Conservation (phyloP, 768 basidiomycete genomes). For the Lactifluus subvellereus region DNA sequence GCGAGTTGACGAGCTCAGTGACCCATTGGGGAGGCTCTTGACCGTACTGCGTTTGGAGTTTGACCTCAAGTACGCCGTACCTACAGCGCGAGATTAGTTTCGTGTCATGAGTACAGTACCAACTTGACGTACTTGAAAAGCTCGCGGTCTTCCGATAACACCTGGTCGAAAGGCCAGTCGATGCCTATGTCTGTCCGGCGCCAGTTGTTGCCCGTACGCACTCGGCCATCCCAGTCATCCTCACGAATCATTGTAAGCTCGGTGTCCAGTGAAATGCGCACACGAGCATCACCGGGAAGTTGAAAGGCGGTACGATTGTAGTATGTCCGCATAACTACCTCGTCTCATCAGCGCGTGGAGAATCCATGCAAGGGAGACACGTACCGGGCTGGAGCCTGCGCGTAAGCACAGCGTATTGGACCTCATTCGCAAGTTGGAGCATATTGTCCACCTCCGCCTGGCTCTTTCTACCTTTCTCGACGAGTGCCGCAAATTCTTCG, state of each 20-base stretch:
- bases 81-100: conserved; percentile 30
- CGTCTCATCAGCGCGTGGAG: not conserved
- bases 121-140: conserved; percentile 65
- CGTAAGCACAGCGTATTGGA: conserved; percentile 85
- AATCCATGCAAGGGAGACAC: conserved; percentile 27
- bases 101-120: not conserved
- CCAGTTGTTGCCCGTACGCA: conserved; percentile 87
- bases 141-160: conserved; percentile 76
- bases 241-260: conserved; percentile 92
- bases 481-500: conserved; percentile 81
- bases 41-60: conserved; percentile 92
- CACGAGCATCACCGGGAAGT: conserved; percentile 95
- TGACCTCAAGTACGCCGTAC: conserved; percentile 95
- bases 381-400: conserved; percentile 77
- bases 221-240: conserved; percentile 88
- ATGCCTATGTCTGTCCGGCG: conserved; percentile 90
- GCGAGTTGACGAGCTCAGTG: conserved; percentile 88
- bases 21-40: conserved; percentile 97
- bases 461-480: conserved; percentile 86
- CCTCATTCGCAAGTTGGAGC: conserved; percentile 96
- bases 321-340: conserved; percentile 87
- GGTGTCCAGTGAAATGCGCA: conserved; percentile 97
- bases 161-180: conserved; percentile 80
- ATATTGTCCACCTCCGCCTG: conserved; percentile 87
- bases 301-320: conserved; percentile 99